Evolutionary conservation across 305 asterid species (phyloP).

Genomic region (Fraxinus latifolia): DNA sequence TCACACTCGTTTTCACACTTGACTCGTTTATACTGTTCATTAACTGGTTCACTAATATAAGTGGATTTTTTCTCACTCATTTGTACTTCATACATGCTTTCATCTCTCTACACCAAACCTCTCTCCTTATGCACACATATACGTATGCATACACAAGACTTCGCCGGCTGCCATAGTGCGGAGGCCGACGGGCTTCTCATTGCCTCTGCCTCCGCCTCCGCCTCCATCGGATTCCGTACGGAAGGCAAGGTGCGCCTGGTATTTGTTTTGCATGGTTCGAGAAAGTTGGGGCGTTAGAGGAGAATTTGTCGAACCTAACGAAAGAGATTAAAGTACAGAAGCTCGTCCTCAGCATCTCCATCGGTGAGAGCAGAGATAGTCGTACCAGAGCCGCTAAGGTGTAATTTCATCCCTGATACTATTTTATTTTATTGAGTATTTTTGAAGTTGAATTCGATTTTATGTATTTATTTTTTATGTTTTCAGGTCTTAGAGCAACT

Average conservation of each 20-base stretch:
- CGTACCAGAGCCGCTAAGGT: conserved; percentile 35
- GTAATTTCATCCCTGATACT: not conserved
- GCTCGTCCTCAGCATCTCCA: conserved; percentile 44
- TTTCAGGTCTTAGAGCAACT: conserved; percentile 48
- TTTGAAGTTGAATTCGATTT: not conserved
- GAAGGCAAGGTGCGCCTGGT: not conserved
- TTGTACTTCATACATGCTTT: not conserved
- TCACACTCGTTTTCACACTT: no score
- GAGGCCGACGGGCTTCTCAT: not conserved
- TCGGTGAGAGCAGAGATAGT: conserved; percentile 46
- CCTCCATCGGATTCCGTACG: not conserved
- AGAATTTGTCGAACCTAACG: conserved; percentile 42
- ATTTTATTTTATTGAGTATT: not conserved
- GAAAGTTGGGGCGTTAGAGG: conserved; percentile 32
- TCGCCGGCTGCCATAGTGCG: not conserved
- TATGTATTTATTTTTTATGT: no score
- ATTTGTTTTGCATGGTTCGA: not conserved
- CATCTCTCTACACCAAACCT: not conserved
- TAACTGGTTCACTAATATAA: no score
- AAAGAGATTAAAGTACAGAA: conserved; percentile 50
- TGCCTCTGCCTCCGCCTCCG: not conserved
- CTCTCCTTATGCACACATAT: not conserved
- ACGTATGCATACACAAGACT: not conserved
- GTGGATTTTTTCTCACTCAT: not conserved
- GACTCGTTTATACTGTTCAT: no score